Evolutionary conservation across 768 basidiomycete genomes (phyloP).

Genomic region (Dictyophora rubrovolvata): DNA sequence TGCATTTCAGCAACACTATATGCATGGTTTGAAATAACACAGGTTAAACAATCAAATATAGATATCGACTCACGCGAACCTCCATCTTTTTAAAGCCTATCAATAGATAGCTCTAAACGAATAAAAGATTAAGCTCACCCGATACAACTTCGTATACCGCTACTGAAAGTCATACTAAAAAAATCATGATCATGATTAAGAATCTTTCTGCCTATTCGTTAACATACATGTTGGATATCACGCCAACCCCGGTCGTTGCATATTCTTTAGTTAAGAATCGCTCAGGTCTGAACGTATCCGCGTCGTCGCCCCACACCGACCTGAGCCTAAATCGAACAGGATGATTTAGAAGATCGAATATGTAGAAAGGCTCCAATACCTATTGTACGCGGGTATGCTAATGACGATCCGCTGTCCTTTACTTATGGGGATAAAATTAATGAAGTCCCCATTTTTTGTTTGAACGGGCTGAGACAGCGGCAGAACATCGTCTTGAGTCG

Average conservation of each 20-base stretch:
- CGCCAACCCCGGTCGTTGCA: neutral
- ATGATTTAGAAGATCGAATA: neutral
- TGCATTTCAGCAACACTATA: neutral
- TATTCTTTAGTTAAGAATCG: constrained; percentile 12
- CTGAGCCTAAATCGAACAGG: constrained; percentile 14
- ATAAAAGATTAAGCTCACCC: neutral
- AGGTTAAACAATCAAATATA: neutral
- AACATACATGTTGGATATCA: neutral
- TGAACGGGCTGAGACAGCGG: constrained; percentile 44
- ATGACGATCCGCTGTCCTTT: constrained; percentile 42
- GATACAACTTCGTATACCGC: neutral
- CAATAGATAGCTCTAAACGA: neutral
- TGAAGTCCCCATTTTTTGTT: constrained; percentile 29
- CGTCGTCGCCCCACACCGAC: constrained; percentile 23
- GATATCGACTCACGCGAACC: neutral
- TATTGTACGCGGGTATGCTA: constrained; percentile 46
- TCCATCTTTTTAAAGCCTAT: neutral
- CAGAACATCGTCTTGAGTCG: constrained; percentile 44
- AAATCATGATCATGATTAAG: neutral
- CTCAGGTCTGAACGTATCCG: constrained; percentile 20
- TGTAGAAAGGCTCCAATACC: constrained; percentile 23
- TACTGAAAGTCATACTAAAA: neutral
- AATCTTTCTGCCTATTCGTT: neutral
- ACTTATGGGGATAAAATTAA: constrained; percentile 32
- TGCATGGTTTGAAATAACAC: neutral